Conservation (phyloP, 805 yeast species). For the Ogataea pini region DNA sequence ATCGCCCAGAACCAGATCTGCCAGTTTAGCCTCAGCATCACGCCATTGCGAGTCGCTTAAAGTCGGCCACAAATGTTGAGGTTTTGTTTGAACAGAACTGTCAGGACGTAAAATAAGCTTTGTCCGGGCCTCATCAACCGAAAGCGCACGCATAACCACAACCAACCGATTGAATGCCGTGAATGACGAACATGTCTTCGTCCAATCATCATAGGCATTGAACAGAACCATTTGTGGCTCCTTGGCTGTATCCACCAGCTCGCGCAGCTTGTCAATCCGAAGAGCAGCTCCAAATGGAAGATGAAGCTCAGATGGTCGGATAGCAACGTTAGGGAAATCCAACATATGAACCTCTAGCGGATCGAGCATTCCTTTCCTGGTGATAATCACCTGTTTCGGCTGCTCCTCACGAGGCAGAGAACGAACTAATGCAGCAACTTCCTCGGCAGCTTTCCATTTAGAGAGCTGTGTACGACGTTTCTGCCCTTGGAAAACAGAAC, state of each 20-base stretch:
- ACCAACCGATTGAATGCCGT: slow-evolving; percentile 92
- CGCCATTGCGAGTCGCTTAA: slow-evolving; percentile 90
- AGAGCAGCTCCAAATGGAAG: slow-evolving; percentile 88
- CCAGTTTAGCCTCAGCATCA: slow-evolving; percentile 79
- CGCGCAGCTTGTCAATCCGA: slow-evolving; percentile 76
- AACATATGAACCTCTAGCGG: slow-evolving; percentile 96
- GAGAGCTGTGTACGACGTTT: slow-evolving; percentile 90
- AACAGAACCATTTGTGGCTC: slow-evolving; percentile 92
- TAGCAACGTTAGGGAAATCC: slow-evolving; percentile 89
- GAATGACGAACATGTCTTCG: slow-evolving; percentile 74
- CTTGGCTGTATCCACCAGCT: slow-evolving; percentile 78
- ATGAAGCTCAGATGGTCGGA: slow-evolving; percentile 85
- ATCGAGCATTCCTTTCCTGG: slow-evolving; percentile 88
- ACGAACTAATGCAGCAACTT: slow-evolving; percentile 85
- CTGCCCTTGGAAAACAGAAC: slow-evolving; percentile 97
- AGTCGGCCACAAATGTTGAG: slow-evolving; percentile 93
- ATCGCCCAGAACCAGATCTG: slow-evolving; percentile 84
- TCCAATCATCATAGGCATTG: slow-evolving; percentile 95
- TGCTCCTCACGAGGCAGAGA: slow-evolving; percentile 92
- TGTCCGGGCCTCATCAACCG: slow-evolving; percentile 74
- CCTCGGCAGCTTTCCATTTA: slow-evolving; percentile 98
- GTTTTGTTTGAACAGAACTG: slow-evolving; percentile 62
- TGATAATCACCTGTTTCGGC: slow-evolving; percentile 87
- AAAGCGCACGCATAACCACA: slow-evolving; percentile 78
- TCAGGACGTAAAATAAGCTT: slow-evolving; percentile 77